These are phyloP conservation scores for Mitragyna speciosa DNA, from an alignment of 257 asterid species.

Conservation along the genomic window DNA sequence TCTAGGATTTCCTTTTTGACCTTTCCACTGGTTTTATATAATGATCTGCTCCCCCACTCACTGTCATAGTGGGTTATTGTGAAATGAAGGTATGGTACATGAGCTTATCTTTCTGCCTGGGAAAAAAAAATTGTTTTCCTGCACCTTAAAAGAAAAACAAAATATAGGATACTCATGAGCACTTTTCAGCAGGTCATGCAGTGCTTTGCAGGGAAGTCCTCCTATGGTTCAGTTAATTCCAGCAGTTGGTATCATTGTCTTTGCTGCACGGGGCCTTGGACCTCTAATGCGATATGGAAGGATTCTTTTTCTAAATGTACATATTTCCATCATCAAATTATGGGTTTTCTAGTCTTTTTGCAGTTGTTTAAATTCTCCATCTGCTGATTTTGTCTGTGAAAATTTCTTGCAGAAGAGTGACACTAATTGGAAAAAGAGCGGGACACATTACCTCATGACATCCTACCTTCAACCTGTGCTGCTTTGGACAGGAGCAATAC, in stretches of 20 bases:
- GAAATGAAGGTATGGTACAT: not conserved
- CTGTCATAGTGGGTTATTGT: not conserved
- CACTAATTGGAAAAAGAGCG: slow-evolving; percentile 30
- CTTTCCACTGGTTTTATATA: not conserved
- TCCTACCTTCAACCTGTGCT: slow-evolving; percentile 35
- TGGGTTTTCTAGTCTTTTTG: slow-evolving; percentile 1
- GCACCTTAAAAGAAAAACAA: not conserved
- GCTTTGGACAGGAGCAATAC: slow-evolving; percentile 36
- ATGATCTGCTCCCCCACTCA: not conserved
- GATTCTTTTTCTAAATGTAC: slow-evolving; percentile 28
- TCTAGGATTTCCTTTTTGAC: not conserved
- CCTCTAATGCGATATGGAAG: slow-evolving; percentile 27
- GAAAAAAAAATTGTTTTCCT: not conserved
- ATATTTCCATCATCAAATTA: not conserved
- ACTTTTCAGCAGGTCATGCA: slow-evolving; percentile 28
- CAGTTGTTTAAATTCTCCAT: not conserved
- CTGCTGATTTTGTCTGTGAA: slow-evolving; percentile 7
- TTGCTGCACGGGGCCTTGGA: slow-evolving; percentile 30
- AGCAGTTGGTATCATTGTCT: slow-evolving; percentile 32
- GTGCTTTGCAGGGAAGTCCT: slow-evolving; percentile 27
- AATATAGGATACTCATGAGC: not conserved
- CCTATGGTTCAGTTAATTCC: slow-evolving; percentile 36
- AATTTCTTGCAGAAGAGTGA: slow-evolving; percentile 24
- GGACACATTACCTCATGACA: slow-evolving; percentile 18
- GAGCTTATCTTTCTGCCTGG: not conserved